Percentiles rank a stretch among this genome's conserved stretches.
Conservation (phyloP, 768 basidiomycete genomes). For the Thelephora ganbajun region DNA sequence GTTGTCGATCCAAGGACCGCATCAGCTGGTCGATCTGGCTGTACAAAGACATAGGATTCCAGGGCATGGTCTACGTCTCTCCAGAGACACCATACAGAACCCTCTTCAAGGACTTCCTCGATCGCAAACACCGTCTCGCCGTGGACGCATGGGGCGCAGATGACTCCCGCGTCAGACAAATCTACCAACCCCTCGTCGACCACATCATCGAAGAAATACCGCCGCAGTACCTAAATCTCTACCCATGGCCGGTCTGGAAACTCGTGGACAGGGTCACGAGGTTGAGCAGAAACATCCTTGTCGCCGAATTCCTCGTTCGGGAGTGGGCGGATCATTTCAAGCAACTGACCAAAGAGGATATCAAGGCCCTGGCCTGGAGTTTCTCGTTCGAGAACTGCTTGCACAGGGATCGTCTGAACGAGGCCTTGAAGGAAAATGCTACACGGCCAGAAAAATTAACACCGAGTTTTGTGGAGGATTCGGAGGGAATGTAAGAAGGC, state of each 20-base stretch:
- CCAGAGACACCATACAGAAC: conserved; percentile 58
- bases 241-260: conserved; percentile 55
- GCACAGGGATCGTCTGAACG: conserved; percentile 46
- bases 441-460: conserved; percentile 6
- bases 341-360: conserved; percentile 39
- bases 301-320: conserved; percentile 56
- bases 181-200: conserved; percentile 54
- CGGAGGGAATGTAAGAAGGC: too few species aligned
- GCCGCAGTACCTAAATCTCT: conserved; percentile 34
- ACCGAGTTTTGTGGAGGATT: too few species aligned
- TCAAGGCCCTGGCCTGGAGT: conserved; percentile 50
- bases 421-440: conserved; percentile 18
- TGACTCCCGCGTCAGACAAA: conserved; percentile 33
- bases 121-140: conserved; percentile 67
- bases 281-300: conserved; percentile 49
- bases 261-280: conserved; percentile 39
- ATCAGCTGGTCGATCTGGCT: conserved; percentile 80
- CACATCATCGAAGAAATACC: conserved; percentile 45
- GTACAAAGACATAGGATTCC: conserved; percentile 79
- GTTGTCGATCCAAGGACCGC: conserved; percentile 15
- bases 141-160: conserved; percentile 73
- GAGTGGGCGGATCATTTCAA: conserved; percentile 64
- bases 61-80: conserved; percentile 72
- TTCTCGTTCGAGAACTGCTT: conserved; percentile 60
- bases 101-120: conserved; percentile 53